phyloP scores from a whole-genome alignment of 2,329 filamentous ascomycete genomes.

The Xylaria polymorpha region DNA sequence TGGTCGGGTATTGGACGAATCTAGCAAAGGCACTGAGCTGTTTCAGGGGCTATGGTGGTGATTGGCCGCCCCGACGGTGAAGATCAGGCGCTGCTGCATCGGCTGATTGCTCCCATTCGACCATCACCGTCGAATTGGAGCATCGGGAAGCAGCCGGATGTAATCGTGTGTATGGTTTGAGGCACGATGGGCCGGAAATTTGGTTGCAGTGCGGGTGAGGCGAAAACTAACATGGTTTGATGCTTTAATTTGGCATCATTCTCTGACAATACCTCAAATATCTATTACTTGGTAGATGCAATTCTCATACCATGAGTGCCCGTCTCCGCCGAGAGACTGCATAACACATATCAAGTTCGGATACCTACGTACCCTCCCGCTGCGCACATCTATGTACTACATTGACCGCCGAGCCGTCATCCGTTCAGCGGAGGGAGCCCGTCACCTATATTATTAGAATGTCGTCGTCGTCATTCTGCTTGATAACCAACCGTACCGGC shows the following conservation, averaged over 20 bases:
- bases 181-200: constrained; percentile 17
- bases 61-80: constrained; percentile 39
- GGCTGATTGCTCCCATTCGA: constrained; percentile 27
- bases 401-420: constrained; percentile 20
- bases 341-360: background rate
- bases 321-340: background rate
- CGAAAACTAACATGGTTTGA: constrained; percentile 9
- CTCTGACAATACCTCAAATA: background rate
- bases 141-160: constrained; percentile 16
- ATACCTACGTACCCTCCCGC: background rate
- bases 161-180: constrained; percentile 5
- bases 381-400: background rate
- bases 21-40: constrained; percentile 30
- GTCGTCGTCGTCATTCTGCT: constrained; percentile 1
- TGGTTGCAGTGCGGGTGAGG: constrained; percentile 25
- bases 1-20: constrained; percentile 24
- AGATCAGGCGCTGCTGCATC: constrained; percentile 38
- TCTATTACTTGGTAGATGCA: background rate
- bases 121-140: constrained; percentile 28
- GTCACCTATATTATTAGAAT: background rate
- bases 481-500: background rate
- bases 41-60: constrained; percentile 28
- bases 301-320: background rate
- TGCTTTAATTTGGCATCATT: background rate
- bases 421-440: constrained; percentile 6